Evolutionary conservation across 1,139 yeast genomes (phyloP).

Genomic region (Yamadazyma atlantica): DNA sequence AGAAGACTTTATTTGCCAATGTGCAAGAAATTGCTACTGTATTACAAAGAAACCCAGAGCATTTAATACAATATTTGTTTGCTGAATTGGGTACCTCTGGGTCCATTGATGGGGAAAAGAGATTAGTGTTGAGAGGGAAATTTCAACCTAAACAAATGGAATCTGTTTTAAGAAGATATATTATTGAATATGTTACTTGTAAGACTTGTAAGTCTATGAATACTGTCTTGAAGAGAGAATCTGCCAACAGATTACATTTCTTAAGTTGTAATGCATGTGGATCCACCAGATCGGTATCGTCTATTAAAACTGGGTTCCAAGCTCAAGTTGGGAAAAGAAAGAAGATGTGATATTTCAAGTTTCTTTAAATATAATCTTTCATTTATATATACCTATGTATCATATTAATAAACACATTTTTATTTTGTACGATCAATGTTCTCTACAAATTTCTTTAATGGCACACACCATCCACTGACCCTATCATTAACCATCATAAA

Average conservation of each 20-base stretch:
- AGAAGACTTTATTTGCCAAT: constrained; percentile 93
- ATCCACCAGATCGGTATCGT: constrained; percentile 92
- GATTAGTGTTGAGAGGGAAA: constrained; percentile 96
- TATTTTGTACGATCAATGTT: constrained; percentile 7
- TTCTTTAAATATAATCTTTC: too few species aligned
- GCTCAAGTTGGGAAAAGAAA: constrained; percentile 86
- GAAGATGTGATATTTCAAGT: constrained; percentile 33
- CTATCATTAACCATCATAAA: constrained; percentile 55
- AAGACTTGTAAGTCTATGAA: constrained; percentile 98
- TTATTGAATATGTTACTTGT: constrained; percentile 96
- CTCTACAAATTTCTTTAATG: constrained; percentile 52
- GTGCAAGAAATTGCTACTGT: constrained; percentile 93
- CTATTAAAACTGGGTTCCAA: constrained; percentile 99
- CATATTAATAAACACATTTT: constrained; percentile 8
- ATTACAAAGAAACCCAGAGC: constrained; percentile 95
- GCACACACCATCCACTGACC: constrained; percentile 56
- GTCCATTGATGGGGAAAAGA: constrained; percentile 95
- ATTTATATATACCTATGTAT: constrained; percentile 10
- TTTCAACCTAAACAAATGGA: constrained; percentile 98
- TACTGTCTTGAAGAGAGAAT: constrained; percentile 93
- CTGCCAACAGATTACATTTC: constrained; percentile 93
- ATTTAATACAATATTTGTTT: constrained; percentile 91
- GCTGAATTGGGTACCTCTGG: constrained; percentile 99
- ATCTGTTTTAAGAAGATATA: constrained; percentile 92
- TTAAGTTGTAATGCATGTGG: constrained; percentile 98